Base-by-base conservation (phyloP, 305 asterid species). In the Euphrasia arctica region DNA sequence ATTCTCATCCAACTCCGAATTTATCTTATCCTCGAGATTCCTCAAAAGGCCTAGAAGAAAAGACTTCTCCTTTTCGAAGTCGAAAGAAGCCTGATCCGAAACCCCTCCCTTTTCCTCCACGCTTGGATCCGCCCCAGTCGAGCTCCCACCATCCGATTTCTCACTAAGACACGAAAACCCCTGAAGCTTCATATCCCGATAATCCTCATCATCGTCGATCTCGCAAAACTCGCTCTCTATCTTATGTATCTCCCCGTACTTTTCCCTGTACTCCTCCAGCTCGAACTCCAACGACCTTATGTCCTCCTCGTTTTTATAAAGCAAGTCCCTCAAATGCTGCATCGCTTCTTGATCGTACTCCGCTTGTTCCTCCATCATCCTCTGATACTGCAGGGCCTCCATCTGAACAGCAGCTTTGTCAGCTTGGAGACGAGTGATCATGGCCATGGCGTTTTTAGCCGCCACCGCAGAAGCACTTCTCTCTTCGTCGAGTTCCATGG, bases 301-400 rank as follows among this genome's bases (percentile, higher is more conserved):
- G 56, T 90, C 96, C 12, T 85, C 91, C 58, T 90, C 98, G 51
- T 90, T 77, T 72, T 83, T 88, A 47, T 77, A 64, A 42, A 91
- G 73, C 74, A 81, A 39, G 6, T 89, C 93, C 61, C 78, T 85
- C 87, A 91, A 73, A 13, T 76, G 77, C 75, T 86, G 95, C 62
- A 90, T 13, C 15, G 95, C 98, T 69, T 94, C 98, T 63, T 85
- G 87, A 42, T 94, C 99, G 25, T 90, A 94, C 47, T 90, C 99
- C 2, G 91, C 93, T 54, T 94, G 97, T 60, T 90, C 99, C 55
- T 94, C 98, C 99, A 86, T 91, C 99, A 90, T 82, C 71, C 99
- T 78, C 62, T 94, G 95, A 70, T 94, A 94, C 78, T 94, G 98
- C 41, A 83, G 75, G 6, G 98, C 98, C 78, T 94, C 99, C 99